These are phyloP conservation scores for Alternaria sp. DNA, from an alignment of 2,329 filamentous ascomycete genomes.

Conservation along the genomic window DNA sequence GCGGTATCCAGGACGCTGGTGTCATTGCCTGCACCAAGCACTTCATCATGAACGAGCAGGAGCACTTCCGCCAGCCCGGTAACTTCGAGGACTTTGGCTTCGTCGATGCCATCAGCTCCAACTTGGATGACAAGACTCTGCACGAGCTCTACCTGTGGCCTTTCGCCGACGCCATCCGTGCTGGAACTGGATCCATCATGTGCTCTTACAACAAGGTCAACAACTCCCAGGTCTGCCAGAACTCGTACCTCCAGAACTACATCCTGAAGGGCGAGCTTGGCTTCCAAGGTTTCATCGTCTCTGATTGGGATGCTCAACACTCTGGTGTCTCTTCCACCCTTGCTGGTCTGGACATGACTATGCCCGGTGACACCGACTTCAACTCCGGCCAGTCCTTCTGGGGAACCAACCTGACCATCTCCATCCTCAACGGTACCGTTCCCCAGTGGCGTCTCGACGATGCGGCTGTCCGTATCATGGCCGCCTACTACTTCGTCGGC, in stretches of 20 bases:
- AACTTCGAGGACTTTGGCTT: slow-evolving; percentile 68
- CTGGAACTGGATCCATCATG: slow-evolving; percentile 59
- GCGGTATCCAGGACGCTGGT: slow-evolving; percentile 81
- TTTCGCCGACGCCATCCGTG: slow-evolving; percentile 59
- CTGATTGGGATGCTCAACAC: slow-evolving; percentile 82
- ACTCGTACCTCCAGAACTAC: slow-evolving; percentile 76
- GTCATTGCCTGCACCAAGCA: slow-evolving; percentile 77
- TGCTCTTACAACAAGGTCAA: slow-evolving; percentile 79
- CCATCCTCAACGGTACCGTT: slow-evolving; percentile 86
- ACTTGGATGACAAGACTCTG: slow-evolving; percentile 68
- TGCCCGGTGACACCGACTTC: slow-evolving; percentile 80
- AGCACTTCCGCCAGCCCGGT: slow-evolving; percentile 69
- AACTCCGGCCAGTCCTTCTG: slow-evolving; percentile 75
- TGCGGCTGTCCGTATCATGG: slow-evolving; percentile 83
- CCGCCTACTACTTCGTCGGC: slow-evolving; percentile 69
- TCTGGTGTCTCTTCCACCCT: slow-evolving; percentile 69
- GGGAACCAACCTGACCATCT: slow-evolving; percentile 86
- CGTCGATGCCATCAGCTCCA: slow-evolving; percentile 65
- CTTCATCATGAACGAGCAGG: slow-evolving; percentile 65
- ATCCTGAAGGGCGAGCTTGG: slow-evolving; percentile 80
- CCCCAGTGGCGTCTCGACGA: slow-evolving; percentile 89
- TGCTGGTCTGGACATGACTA: slow-evolving; percentile 84
- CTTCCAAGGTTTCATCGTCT: slow-evolving; percentile 67
- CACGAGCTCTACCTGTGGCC: slow-evolving; percentile 69
- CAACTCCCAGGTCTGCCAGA: slow-evolving; percentile 81